Evolutionary conservation across 2,329 filamentous ascomycete species (phyloP).

Genomic region (Orbilia blumenaviensis): DNA sequence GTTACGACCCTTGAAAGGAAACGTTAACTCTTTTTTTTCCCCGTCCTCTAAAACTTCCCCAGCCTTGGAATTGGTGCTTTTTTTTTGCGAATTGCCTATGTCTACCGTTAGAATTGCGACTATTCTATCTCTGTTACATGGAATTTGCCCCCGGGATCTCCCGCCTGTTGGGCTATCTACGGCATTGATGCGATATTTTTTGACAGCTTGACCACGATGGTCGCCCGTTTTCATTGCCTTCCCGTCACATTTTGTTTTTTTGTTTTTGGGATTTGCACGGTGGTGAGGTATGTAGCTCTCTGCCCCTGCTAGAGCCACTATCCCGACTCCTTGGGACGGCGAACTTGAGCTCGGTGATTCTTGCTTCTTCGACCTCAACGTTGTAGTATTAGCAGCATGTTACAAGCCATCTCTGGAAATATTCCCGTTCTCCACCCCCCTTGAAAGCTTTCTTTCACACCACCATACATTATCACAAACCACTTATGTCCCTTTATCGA

Average conservation of each 20-base stretch:
- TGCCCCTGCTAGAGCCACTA: conserved; percentile 6
- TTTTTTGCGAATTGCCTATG: conserved; percentile 16
- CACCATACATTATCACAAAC: neutral
- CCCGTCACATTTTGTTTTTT: conserved; percentile 25
- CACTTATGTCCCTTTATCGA: neutral
- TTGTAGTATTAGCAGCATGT: conserved; percentile 6
- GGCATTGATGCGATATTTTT: neutral
- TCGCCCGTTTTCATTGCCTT: neutral
- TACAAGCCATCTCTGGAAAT: conserved; percentile 5
- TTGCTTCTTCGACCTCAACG: conserved; percentile 7
- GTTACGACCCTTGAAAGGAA: conserved; percentile 33
- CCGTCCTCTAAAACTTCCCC: neutral
- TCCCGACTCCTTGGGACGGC: conserved; percentile 30
- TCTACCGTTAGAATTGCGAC: neutral
- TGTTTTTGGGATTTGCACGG: neutral
- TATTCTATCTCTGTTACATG: conserved; percentile 11
- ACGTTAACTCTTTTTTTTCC: conserved; percentile 22
- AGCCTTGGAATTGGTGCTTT: conserved; percentile 9
- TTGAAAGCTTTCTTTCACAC: neutral
- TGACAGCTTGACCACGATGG: conserved; percentile 5
- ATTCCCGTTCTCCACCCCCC: neutral
- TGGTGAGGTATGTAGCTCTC: neutral
- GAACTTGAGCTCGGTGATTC: conserved; percentile 7
- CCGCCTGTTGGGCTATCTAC: conserved; percentile 17
- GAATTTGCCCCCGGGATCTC: conserved; percentile 45